Percentiles rank a stretch among this genome's conserved stretches.
Evolutionary conservation across 495 filamentous ascomycete species (phyloP).

Genomic region (Penicillium steckii): DNA sequence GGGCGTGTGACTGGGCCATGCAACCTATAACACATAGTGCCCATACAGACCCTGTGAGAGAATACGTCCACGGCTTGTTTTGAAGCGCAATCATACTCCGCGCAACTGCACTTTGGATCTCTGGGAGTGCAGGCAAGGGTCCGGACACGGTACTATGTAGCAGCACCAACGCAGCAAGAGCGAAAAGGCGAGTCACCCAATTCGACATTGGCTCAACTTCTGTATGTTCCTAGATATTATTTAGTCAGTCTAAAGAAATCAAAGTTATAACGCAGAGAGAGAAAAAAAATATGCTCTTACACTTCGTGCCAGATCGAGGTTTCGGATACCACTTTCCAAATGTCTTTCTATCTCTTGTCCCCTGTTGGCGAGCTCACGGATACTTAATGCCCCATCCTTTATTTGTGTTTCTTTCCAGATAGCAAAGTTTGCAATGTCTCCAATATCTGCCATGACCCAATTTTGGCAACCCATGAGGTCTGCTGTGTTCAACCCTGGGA

Average conservation of each 20-base stretch:
- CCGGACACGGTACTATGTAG: conserved; percentile 4
- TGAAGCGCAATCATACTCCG: conserved; percentile 2
- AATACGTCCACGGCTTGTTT: conserved; percentile 1
- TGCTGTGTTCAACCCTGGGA: background rate
- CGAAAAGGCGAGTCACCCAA: conserved; percentile 6
- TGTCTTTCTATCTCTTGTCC: conserved; percentile 1
- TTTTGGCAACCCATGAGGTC: conserved; percentile 9
- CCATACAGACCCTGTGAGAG: conserved; percentile 7
- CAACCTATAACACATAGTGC: conserved; percentile 6
- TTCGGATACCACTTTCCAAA: background rate
- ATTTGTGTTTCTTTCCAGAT: conserved; percentile 3
- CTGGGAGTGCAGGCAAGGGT: conserved; percentile 1
- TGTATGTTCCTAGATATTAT: background rate
- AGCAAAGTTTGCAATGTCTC: conserved; percentile 1
- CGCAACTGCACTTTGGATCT: conserved; percentile 3
- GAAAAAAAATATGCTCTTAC: background rate
- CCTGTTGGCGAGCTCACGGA: background rate
- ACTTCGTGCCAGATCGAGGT: background rate
- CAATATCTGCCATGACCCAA: conserved; percentile 3
- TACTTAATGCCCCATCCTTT: background rate
- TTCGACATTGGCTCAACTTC: background rate
- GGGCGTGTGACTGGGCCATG: conserved; percentile 2
- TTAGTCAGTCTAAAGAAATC: background rate
- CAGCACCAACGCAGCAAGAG: conserved; percentile 1
- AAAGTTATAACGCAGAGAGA: background rate